phyloP scores from a whole-genome alignment of 805 yeast species.

The Saccharomycopsis selenospora region DNA sequence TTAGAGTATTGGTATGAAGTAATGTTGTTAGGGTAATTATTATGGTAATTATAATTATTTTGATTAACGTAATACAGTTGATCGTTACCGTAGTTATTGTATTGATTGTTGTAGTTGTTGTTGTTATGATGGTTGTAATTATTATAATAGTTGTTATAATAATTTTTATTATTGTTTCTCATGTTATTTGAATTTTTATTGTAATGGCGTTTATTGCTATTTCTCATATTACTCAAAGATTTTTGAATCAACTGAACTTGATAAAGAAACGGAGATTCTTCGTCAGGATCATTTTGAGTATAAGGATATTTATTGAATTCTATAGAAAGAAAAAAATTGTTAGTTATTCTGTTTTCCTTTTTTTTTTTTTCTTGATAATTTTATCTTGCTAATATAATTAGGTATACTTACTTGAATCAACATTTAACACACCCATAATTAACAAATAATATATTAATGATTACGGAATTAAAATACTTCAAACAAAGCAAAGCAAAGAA shows the following conservation, averaged over 20 bases:
- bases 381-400: no score
- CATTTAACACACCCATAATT: no score
- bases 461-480: no score
- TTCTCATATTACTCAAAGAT: conserved; percentile 12
- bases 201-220: neutral
- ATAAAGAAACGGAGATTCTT: conserved; percentile 12
- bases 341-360: no score
- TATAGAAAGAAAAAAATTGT: neutral
- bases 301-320: neutral
- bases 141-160: neutral
- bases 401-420: no score
- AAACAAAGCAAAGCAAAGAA: no score
- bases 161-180: neutral
- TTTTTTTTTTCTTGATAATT: no score
- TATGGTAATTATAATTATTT: neutral
- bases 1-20: neutral
- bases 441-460: no score
- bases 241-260: conserved; percentile 15
- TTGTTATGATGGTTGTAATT: neutral
- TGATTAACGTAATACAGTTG: neutral
- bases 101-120: conserved; percentile 6
- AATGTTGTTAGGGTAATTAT: neutral
- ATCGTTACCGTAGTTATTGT: conserved; percentile 1
- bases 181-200: neutral
- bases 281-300: conserved; percentile 3